Evolutionary conservation across 2,329 filamentous ascomycete species (phyloP).

Genomic region (Lachnellula cervina): DNA sequence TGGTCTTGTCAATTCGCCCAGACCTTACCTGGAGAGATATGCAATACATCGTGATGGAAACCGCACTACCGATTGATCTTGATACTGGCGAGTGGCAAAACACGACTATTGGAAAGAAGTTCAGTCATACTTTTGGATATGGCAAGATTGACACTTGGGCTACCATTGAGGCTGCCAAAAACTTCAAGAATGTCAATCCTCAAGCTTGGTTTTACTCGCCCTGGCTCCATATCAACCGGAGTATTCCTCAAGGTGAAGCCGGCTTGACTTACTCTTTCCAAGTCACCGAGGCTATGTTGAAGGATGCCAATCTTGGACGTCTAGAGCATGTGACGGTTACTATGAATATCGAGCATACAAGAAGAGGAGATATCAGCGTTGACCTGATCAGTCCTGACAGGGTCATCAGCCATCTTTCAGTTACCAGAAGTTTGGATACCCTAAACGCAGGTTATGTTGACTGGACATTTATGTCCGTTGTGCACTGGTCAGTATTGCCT

Average conservation of each 20-base stretch:
- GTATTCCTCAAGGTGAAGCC: conserved; percentile 77
- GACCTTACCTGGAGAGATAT: conserved; percentile 91
- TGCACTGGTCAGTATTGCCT: conserved; percentile 68
- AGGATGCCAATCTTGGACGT: conserved; percentile 75
- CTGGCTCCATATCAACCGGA: conserved; percentile 84
- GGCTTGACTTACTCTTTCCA: conserved; percentile 78
- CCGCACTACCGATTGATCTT: conserved; percentile 73
- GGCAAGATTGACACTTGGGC: conserved; percentile 88
- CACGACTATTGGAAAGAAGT: conserved; percentile 76
- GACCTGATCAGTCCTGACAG: conserved; percentile 82
- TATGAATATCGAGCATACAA: conserved; percentile 89
- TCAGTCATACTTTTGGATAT: conserved; percentile 92
- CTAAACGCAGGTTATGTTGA: conserved; percentile 70
- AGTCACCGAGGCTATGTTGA: conserved; percentile 75
- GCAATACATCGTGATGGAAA: conserved; percentile 84
- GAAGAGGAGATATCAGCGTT: conserved; percentile 86
- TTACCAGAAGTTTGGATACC: conserved; percentile 65
- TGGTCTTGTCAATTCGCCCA: conserved; percentile 78
- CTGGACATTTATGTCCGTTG: conserved; percentile 99
- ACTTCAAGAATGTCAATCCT: conserved; percentile 84
- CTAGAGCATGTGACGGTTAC: conserved; percentile 95
- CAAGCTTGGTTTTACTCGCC: conserved; percentile 94
- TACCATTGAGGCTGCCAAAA: conserved; percentile 79
- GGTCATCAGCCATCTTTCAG: conserved; percentile 78
- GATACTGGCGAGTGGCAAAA: conserved; percentile 74